Evolutionary conservation across 352 stramenopile species (phyloP).

Genomic region (Blastocystis sp.): DNA sequence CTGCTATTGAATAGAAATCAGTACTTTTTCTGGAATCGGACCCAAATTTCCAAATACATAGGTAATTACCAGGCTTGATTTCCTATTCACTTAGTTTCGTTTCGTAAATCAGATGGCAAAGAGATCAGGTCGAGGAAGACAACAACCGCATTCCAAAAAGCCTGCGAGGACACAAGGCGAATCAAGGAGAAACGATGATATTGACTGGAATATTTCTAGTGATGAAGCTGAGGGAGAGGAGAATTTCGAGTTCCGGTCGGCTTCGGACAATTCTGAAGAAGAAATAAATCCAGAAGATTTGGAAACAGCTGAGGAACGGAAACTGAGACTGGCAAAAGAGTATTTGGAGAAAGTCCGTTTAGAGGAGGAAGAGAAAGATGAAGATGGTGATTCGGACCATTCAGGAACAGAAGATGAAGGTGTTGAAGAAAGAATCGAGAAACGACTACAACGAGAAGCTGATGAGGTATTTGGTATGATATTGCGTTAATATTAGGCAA

Average conservation of each 20-base stretch:
- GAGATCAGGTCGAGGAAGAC: constrained; percentile 59
- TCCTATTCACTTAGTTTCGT: no score
- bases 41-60: no score
- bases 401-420: constrained; percentile 75
- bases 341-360: constrained; percentile 79
- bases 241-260: constrained; percentile 10
- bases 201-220: constrained; percentile 67
- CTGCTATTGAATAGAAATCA: no score
- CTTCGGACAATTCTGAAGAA: constrained; percentile 70
- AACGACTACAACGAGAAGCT: constrained; percentile 75
- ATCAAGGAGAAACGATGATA: constrained; percentile 14
- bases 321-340: constrained; percentile 81
- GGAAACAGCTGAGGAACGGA: constrained; percentile 83
- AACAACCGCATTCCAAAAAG: constrained; percentile 34
- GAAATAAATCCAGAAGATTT: constrained; percentile 74
- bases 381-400: constrained; percentile 74
- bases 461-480: constrained; percentile 45
- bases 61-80: no score
- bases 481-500: constrained; percentile 72
- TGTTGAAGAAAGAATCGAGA: constrained; percentile 78
- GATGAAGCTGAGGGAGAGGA: constrained; percentile 38
- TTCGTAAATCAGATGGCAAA: constrained; percentile 1
- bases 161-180: background rate
- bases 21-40: no score
- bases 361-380: constrained; percentile 75